phyloP scores from a whole-genome alignment of 2,329 filamentous ascomycete genomes.

The Pseudofabraea citricarpa region DNA sequence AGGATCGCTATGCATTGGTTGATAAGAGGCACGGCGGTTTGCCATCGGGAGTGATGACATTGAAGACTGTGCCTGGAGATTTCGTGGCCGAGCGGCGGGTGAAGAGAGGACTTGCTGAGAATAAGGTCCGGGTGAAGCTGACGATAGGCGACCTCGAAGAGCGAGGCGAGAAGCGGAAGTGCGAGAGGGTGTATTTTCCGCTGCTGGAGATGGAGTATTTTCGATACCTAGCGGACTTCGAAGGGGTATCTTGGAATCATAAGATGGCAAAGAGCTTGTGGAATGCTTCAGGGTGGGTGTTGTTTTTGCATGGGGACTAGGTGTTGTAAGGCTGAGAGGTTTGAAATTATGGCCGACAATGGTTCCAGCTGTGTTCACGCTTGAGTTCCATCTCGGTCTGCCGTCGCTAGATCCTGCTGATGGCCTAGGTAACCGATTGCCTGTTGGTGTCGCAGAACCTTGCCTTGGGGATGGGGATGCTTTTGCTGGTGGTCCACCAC shows the following conservation, averaged over 20 bases:
- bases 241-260: conserved; percentile 27
- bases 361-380: conserved; percentile 58
- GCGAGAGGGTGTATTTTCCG: conserved; percentile 22
- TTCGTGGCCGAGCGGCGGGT: conserved; percentile 33
- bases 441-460: conserved; percentile 46
- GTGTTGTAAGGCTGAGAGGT: conserved; percentile 48
- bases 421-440: conserved; percentile 38
- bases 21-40: conserved; percentile 48
- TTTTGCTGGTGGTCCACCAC: conserved; percentile 35
- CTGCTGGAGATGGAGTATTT: conserved; percentile 21
- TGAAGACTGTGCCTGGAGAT: conserved; percentile 34
- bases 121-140: conserved; percentile 44
- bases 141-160: conserved; percentile 49
- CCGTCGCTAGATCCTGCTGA: conserved; percentile 43
- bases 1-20: conserved; percentile 37
- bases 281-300: conserved; percentile 17
- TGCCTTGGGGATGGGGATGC: conserved; percentile 32
- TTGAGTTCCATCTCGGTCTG: conserved; percentile 69
- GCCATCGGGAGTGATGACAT: conserved; percentile 37
- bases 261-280: conserved; percentile 13
- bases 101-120: conserved; percentile 39
- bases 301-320: conserved; percentile 23
- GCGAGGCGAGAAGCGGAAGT: conserved; percentile 33
- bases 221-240: conserved; percentile 23
- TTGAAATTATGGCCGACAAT: conserved; percentile 66